Evolutionary conservation across 1,284 basidiomycete species (phyloP).

Genomic region (Microbotryum intermedium): DNA sequence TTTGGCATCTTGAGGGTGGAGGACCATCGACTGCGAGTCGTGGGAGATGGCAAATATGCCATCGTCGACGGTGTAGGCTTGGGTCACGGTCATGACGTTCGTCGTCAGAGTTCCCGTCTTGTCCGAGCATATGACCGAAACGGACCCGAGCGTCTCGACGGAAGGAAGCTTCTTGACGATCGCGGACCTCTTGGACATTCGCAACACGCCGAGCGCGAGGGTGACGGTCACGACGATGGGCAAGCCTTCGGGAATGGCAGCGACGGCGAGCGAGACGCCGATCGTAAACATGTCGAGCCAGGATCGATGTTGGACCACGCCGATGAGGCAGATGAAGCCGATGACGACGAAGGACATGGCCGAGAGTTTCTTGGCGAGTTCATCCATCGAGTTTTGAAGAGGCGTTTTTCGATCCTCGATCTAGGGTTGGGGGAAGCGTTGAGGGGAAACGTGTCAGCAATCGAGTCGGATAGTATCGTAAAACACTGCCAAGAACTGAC

Average conservation of each 20-base stretch:
- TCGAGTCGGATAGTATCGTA: neutral
- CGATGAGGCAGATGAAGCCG: conserved; percentile 84
- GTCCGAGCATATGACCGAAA: conserved; percentile 93
- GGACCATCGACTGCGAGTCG: conserved; percentile 24
- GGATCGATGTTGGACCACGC: conserved; percentile 71
- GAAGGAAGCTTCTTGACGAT: conserved; percentile 96
- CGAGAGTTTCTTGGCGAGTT: conserved; percentile 85
- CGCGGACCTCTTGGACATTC: conserved; percentile 89
- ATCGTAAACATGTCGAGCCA: conserved; percentile 99
- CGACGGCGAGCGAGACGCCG: conserved; percentile 92
- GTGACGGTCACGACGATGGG: conserved; percentile 98
- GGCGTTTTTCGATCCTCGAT: conserved; percentile 90
- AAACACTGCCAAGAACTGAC: conserved; percentile 45
- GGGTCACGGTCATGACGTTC: conserved; percentile 90
- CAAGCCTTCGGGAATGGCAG: conserved; percentile 92
- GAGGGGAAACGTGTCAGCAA: no score
- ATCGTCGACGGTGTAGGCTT: conserved; percentile 80
- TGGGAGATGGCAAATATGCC: conserved; percentile 50
- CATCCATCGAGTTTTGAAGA: conserved; percentile 90
- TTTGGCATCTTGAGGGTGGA: conserved; percentile 28
- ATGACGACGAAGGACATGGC: conserved; percentile 86
- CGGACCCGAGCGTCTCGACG: conserved; percentile 86
- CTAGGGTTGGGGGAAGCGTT: conserved; percentile 39
- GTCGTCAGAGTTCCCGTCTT: conserved; percentile 97
- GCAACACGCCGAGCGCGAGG: conserved; percentile 81